phyloP scores from a whole-genome alignment of 371 early-diverging fungal species.

The Funneliformis caledonium region DNA sequence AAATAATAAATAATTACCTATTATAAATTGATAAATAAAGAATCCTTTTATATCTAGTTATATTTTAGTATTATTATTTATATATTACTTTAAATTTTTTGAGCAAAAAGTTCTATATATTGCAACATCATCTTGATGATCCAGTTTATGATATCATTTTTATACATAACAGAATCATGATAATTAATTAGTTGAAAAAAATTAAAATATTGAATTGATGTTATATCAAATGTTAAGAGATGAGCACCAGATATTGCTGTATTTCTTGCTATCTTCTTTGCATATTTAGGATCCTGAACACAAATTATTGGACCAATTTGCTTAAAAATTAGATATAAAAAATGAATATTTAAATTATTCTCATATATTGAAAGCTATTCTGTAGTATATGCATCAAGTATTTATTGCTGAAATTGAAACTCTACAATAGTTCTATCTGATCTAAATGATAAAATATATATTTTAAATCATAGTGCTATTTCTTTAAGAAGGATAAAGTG shows the following conservation, averaged over 20 bases:
- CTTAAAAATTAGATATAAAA: background rate
- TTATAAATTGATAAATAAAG: too few relatives aligned
- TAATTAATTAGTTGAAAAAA: background rate
- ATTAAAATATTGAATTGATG: background rate
- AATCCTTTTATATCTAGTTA: too few relatives aligned
- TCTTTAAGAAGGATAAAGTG: background rate
- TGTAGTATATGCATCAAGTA: background rate
- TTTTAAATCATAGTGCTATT: background rate
- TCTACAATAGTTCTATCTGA: background rate
- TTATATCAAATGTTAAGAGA: background rate
- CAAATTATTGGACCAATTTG: background rate
- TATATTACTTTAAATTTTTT: too few relatives aligned
- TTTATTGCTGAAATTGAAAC: background rate
- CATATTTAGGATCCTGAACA: background rate
- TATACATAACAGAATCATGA: background rate
- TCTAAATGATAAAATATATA: background rate
- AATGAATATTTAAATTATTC: background rate
- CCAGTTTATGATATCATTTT: background rate
- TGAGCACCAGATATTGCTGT: background rate
- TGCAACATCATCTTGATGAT: background rate
- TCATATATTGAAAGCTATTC: background rate
- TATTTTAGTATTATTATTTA: too few relatives aligned
- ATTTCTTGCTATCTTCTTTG: background rate
- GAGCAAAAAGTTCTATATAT: background rate
- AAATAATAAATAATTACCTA: too few relatives aligned